Base-by-base conservation (phyloP, 305 asterid species). In the Fraxinus platypoda region DNA sequence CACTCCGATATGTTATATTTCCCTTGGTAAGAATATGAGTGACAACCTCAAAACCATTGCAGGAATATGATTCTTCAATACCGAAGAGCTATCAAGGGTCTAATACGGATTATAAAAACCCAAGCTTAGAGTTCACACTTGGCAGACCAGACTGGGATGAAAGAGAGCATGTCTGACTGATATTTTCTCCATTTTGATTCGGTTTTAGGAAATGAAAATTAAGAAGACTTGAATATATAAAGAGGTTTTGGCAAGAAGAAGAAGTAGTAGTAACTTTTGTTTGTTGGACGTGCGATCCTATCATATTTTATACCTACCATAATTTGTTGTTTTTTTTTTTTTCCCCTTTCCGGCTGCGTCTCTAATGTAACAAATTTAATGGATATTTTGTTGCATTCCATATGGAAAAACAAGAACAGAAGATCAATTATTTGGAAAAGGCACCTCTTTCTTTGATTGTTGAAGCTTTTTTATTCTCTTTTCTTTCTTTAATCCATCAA, bases 61-160 rank as follows among this genome's bases (percentile, higher is more conserved):
- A 91, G 97, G 90, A 88, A 87, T 86, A 80, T 33, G 92, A 87
- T 79, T 76, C 78, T 70, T 82, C 87, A 13, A 87, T 86, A 64
- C 81, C 82, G 28, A 85, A 83, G 78, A 86, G 85, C 82, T 77
- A 82, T 28, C 71, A 64, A 71, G 76, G 80, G 83, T 68, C 78
- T 54, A 82, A 76, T 19, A 72, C 74, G 28, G 88, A 78, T 74
- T 80, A 85, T 68, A 81, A 86, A 83, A 84, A 84, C 76, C 97
- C 89, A 26, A 85, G 93, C 83, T 83, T 88, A 86, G 91, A 90
- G 83, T 88, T 87, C 83, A 86, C 89, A 78, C 86, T 82, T 77
- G 97, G 87, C 75, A 90, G 94, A 83, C 89, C 93, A 31, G 90
- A 84, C 74, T 93, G 97, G 97, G 84, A 86, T 37, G 91, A 86